phyloP scores from a whole-genome alignment of 768 basidiomycete genomes.

The Mycena polygramma region DNA sequence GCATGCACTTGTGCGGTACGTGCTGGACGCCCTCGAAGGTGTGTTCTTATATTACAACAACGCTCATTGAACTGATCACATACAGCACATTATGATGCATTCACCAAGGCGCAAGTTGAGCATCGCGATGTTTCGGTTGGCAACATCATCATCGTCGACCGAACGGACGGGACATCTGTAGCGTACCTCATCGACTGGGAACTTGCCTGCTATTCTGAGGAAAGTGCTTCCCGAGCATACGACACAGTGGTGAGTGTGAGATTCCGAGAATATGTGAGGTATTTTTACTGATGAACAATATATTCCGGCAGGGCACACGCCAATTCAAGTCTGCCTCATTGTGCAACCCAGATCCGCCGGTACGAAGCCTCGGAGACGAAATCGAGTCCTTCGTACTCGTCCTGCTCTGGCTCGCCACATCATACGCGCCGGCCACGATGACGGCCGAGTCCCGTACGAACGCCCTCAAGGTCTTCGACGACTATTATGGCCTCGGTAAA shows the following conservation, averaged over 20 bases:
- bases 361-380: slow-evolving; percentile 34
- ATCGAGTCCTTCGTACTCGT: slow-evolving; percentile 37
- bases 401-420: slow-evolving; percentile 32
- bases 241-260: slow-evolving; percentile 1
- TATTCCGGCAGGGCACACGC: slow-evolving; percentile 32
- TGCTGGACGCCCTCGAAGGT: slow-evolving; percentile 27
- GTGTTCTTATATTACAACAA: no score
- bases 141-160: slow-evolving; percentile 27
- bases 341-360: not conserved
- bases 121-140: slow-evolving; percentile 33
- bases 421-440: slow-evolving; percentile 17
- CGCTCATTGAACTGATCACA: no score
- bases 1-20: slow-evolving; percentile 14
- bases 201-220: slow-evolving; percentile 14
- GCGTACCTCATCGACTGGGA: slow-evolving; percentile 29
- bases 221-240: slow-evolving; percentile 6
- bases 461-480: slow-evolving; percentile 21
- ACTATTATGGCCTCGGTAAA: not conserved
- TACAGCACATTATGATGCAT: slow-evolving; percentile 28
- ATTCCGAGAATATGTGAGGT: not conserved
- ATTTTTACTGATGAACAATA: not conserved
- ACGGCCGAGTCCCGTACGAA: slow-evolving; percentile 16
- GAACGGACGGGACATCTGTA: not conserved
- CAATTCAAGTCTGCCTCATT: slow-evolving; percentile 35
- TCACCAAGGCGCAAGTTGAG: slow-evolving; percentile 25